These are phyloP conservation scores for Cotoneaster glaucophyllus DNA, from an alignment of 306 rosid genomes.

Conservation along the genomic window DNA sequence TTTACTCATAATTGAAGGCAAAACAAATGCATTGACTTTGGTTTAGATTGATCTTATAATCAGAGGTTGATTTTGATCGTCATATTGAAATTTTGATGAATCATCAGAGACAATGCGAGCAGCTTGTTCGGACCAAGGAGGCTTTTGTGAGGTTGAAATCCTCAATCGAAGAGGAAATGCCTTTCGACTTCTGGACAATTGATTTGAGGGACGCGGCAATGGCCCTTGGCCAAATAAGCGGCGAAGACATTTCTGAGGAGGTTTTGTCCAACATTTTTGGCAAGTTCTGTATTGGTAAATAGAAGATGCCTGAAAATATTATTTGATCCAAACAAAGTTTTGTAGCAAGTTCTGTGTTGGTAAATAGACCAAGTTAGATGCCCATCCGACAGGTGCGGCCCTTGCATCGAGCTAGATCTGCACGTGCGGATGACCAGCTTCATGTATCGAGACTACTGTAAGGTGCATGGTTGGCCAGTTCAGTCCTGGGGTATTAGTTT, in stretches of 20 bases:
- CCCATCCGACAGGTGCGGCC: no score
- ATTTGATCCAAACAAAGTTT: not conserved
- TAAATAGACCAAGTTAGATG: no score
- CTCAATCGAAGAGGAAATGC: slow-evolving; percentile 73
- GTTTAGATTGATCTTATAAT: not conserved
- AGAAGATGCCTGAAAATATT: not conserved
- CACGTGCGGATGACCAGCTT: no score
- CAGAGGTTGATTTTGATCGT: not conserved
- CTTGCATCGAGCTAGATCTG: no score
- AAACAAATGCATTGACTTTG: not conserved
- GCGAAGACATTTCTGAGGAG: slow-evolving; percentile 93
- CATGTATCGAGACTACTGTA: no score
- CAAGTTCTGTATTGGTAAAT: slow-evolving; percentile 88
- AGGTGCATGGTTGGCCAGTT: no score
- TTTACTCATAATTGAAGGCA: not conserved
- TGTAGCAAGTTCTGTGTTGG: not conserved
- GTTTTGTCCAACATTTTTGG: slow-evolving; percentile 79
- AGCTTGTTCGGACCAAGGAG: slow-evolving; percentile 84
- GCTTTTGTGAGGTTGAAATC: slow-evolving; percentile 66
- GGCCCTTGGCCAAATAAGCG: slow-evolving; percentile 86
- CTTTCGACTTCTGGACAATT: slow-evolving; percentile 92
- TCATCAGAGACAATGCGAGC: slow-evolving; percentile 91
- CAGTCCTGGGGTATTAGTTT: no score
- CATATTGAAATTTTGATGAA: slow-evolving; percentile 8
- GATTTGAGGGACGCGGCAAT: slow-evolving; percentile 84